Base-by-base conservation (phyloP, 2,329 filamentous ascomycete genomes). In the Fusarium sp. region DNA sequence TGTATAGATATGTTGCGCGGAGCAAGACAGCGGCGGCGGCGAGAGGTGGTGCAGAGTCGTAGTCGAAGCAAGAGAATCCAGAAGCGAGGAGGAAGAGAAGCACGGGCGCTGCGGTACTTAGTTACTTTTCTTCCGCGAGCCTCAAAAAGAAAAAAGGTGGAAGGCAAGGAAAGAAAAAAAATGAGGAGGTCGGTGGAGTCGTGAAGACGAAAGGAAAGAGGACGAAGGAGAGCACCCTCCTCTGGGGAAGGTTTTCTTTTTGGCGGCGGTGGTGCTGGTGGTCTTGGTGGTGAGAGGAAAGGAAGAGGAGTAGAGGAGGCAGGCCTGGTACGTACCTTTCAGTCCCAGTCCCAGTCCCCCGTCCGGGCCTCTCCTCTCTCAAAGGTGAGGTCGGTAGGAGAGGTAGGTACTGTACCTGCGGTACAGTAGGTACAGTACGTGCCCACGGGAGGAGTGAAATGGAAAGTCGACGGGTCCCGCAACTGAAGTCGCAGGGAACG, bases 221-320 rank as follows among this genome's bases (percentile, higher is more conserved):
- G 72, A 76, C 71, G 69, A 75, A 78, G 66, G 71, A 70, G 69
- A 59, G 63, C 67, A 72, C 62, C 71, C 65, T 70, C 76, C 64
- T 73, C 73, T 71, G 77, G 79, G 78, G 73, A 79, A 74, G 79
- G 77, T 79, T 81, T 80, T 80, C 73, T 80, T 80, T 79, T 80
- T 75, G 78, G 77, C 74, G 78, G 77, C 74, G 76, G 80, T 76
- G 78, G 73, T 74, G 71, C 69, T 78, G 77, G 78, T 76, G 78
- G 73, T 74, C 70, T 70, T 79, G 77, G 78, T 79, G 78, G 77
- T 77, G 76, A 79, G 76, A 79, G 78, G 76, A 34, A 34, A 78
- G 71, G 62, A 69, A 69, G 72, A 52, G 66, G 70, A 70, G 71
- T 58, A 70, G 68, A 66, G 70, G 74, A 76, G 73, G 78, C 73